Evolutionary conservation across 495 filamentous ascomycete genomes (phyloP).

Genomic region (Tuber aestivum): DNA sequence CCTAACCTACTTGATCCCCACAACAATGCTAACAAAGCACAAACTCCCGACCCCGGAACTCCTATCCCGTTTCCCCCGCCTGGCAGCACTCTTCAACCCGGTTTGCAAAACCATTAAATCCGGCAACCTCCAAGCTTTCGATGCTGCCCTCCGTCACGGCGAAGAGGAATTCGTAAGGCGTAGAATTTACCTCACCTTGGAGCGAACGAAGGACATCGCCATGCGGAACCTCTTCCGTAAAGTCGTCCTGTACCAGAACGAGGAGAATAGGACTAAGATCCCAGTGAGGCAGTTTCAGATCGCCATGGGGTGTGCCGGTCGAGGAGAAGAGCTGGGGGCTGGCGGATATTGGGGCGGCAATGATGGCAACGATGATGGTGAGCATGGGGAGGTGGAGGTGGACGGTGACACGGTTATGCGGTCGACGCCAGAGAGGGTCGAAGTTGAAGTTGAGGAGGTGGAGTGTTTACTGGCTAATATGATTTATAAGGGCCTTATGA

Average conservation of each 20-base stretch:
- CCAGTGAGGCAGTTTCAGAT: constrained; percentile 72
- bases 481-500: constrained; percentile 98
- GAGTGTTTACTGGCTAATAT: constrained; percentile 91
- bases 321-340: constrained; percentile 55
- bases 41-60: constrained; percentile 67
- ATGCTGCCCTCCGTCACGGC: constrained; percentile 68
- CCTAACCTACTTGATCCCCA: constrained; percentile 91
- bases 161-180: constrained; percentile 86
- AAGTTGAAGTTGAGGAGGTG: constrained; percentile 81
- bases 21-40: constrained; percentile 79
- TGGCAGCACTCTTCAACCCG: constrained; percentile 71
- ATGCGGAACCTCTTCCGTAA: constrained; percentile 84
- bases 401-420: constrained; percentile 47
- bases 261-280: constrained; percentile 70
- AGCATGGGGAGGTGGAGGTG: constrained; percentile 46
- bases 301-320: constrained; percentile 55
- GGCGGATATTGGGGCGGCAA: constrained; percentile 45
- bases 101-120: constrained; percentile 68
- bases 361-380: background rate
- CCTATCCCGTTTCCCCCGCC: constrained; percentile 66
- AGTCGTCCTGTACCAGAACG: constrained; percentile 71
- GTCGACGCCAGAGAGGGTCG: constrained; percentile 51
- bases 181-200: constrained; percentile 91
- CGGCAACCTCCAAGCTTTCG: constrained; percentile 79
- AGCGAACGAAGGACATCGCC: constrained; percentile 83